A percentile compares a stretch with the other conserved stretches of the same genome.
Evolutionary conservation across 140 eudicot genomes (phyloP).

Genomic region (Bidens hawaiensis): DNA sequence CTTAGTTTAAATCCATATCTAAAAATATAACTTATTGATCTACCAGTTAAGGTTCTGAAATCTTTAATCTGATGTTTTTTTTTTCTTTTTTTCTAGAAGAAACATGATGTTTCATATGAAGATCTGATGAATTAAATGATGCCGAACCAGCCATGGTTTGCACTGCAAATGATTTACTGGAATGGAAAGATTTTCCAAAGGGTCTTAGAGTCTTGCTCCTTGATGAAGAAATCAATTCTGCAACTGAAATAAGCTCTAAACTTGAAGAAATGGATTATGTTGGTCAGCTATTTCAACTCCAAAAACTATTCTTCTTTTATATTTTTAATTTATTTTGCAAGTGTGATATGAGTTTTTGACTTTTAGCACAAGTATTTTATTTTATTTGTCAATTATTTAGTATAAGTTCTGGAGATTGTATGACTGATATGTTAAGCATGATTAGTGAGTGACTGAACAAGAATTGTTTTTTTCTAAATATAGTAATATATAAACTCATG

Average conservation of each 20-base stretch:
- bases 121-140: constrained; percentile 49
- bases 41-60: constrained; percentile 6
- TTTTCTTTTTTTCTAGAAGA: neutral
- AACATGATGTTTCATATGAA: constrained; percentile 5
- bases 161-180: constrained; percentile 63
- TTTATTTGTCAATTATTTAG: neutral
- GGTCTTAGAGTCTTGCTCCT: constrained; percentile 84
- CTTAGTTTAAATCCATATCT: constrained; percentile 20
- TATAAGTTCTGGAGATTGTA: neutral
- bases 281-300: constrained; percentile 66
- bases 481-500: neutral
- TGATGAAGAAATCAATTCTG: constrained; percentile 50
- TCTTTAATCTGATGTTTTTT: neutral
- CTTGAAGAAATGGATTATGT: constrained; percentile 75
- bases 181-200: constrained; percentile 83
- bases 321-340: neutral
- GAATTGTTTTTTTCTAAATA: neutral
- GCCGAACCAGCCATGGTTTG: constrained; percentile 83
- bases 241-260: constrained; percentile 56
- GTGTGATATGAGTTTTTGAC: neutral
- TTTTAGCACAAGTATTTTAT: neutral
- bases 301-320: neutral
- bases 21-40: constrained; percentile 13
- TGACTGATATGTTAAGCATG: neutral
- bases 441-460: neutral